Evolutionary conservation across 1,139 yeast genomes (phyloP).

Genomic region (Neolecta irregularis): DNA sequence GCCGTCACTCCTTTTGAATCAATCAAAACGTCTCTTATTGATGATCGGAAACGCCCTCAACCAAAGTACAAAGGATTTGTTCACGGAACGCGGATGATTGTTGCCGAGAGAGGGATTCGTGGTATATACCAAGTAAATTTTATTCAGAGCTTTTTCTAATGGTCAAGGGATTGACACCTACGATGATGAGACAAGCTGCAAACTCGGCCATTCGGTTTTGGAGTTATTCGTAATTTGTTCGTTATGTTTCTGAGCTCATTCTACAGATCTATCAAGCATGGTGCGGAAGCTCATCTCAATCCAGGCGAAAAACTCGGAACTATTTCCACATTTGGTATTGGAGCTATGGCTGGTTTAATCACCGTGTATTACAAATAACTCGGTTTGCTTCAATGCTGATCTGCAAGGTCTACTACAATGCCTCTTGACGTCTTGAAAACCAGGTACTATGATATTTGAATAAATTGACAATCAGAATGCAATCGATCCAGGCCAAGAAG

Average conservation of each 20-base stretch:
- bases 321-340: constrained; percentile 69
- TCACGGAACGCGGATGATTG: constrained; percentile 45
- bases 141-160: constrained; percentile 62
- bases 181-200: constrained; percentile 87
- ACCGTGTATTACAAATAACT: constrained; percentile 48
- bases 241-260: no score
- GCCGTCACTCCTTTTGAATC: constrained; percentile 98
- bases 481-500: constrained; percentile 66
- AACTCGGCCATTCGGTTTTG: constrained; percentile 91
- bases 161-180: constrained; percentile 90
- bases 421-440: constrained; percentile 96
- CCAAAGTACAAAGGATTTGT: constrained; percentile 63
- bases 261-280: constrained; percentile 75
- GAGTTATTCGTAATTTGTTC: no score
- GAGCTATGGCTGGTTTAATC: constrained; percentile 82
- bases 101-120: constrained; percentile 76
- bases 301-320: constrained; percentile 54
- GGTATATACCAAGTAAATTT: no score
- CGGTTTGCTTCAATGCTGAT: neutral
- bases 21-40: constrained; percentile 86
- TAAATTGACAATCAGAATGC: no score
- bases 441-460: no score
- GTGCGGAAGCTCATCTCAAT: constrained; percentile 59
- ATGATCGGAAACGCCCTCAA: constrained; percentile 46
- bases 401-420: constrained; percentile 54